Evolutionary conservation across 768 basidiomycete genomes (phyloP).

Genomic region (Trametes punicea): DNA sequence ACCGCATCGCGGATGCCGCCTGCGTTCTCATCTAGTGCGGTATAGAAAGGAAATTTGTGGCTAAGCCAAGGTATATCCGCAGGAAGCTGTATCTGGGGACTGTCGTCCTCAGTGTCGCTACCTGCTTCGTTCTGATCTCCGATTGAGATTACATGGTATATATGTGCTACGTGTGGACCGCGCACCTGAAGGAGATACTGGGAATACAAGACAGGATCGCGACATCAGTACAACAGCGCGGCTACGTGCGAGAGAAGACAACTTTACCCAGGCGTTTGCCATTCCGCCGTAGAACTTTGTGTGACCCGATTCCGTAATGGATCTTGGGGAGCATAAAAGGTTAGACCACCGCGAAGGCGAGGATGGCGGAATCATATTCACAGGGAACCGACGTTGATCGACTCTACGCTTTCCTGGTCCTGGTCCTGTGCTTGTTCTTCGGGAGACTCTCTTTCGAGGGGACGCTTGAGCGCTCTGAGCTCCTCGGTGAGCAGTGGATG

Average conservation of each 20-base stretch:
- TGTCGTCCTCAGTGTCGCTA: slow-evolving; percentile 49
- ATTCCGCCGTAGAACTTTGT: slow-evolving; percentile 64
- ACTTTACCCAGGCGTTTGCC: slow-evolving; percentile 66
- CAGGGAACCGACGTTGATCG: slow-evolving; percentile 65
- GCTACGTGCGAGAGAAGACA: neutral
- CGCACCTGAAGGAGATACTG: slow-evolving; percentile 67
- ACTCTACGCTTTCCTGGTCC: slow-evolving; percentile 48
- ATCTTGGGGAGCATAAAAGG: slow-evolving; percentile 35
- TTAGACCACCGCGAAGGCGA: slow-evolving; percentile 11
- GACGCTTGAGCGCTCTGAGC: slow-evolving; percentile 63
- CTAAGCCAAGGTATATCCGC: slow-evolving; percentile 57
- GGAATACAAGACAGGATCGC: neutral
- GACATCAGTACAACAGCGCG: slow-evolving; percentile 14
- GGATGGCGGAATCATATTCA: slow-evolving; percentile 31
- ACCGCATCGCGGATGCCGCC: slow-evolving; percentile 44
- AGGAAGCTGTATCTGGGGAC: slow-evolving; percentile 41
- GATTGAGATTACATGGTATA: slow-evolving; percentile 8
- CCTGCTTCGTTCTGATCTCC: slow-evolving; percentile 53
- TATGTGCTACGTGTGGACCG: neutral
- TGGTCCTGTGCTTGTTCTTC: slow-evolving; percentile 37
- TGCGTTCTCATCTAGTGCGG: slow-evolving; percentile 38
- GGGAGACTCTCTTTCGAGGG: slow-evolving; percentile 55
- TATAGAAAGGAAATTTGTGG: slow-evolving; percentile 56
- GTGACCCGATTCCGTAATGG: slow-evolving; percentile 58
- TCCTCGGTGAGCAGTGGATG: slow-evolving; percentile 63